phyloP scores from a whole-genome alignment of 2,329 filamentous ascomycete genomes.

The Oidium heveae region DNA sequence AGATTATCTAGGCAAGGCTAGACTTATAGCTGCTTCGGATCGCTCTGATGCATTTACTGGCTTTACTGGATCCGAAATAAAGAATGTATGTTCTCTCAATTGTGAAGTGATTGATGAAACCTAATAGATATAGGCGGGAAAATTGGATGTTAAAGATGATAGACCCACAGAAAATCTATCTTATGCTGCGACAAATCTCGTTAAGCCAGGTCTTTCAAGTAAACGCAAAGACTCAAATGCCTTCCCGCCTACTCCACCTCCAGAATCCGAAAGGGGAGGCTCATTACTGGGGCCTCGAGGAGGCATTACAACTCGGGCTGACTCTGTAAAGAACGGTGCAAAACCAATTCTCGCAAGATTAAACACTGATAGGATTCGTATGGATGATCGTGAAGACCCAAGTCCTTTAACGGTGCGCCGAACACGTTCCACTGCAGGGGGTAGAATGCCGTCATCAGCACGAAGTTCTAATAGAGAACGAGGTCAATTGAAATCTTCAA shows the following conservation, averaged over 20 bases:
- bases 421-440: not conserved
- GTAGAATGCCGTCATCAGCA: not conserved
- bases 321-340: constrained; percentile 34
- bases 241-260: constrained; percentile 95
- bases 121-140: constrained; percentile 20
- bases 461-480: constrained; percentile 5
- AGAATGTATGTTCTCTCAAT: constrained; percentile 27
- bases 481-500: constrained; percentile 10
- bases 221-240: constrained; percentile 64
- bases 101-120: not conserved
- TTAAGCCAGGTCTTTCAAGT: constrained; percentile 61
- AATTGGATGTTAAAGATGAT: constrained; percentile 42
- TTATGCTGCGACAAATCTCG: constrained; percentile 77
- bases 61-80: constrained; percentile 55
- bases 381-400: constrained; percentile 17
- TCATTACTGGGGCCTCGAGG: constrained; percentile 1
- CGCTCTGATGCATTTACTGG: constrained; percentile 58
- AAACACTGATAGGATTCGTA: constrained; percentile 31
- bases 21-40: constrained; percentile 71
- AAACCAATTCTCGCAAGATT: constrained; percentile 37
- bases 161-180: constrained; percentile 64
- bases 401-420: not conserved
- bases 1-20: constrained; percentile 91
- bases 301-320: constrained; percentile 22
- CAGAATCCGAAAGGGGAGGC: constrained; percentile 46